Evolutionary conservation across 768 basidiomycete species (phyloP), one percentile per base, ranked within the genome.

Genomic region (Suillus discolor): DNA sequence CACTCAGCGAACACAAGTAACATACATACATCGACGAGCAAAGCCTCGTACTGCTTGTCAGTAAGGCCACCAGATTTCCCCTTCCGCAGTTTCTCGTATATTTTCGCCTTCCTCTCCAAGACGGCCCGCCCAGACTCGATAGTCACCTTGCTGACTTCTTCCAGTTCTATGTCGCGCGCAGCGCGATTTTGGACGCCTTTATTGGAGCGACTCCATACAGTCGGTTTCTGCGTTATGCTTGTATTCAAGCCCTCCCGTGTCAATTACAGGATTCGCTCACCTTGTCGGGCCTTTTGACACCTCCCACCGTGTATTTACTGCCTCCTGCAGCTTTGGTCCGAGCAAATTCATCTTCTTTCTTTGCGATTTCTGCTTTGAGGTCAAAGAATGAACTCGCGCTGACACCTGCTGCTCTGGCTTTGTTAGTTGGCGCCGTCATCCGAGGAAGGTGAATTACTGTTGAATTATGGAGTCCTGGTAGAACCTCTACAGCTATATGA

Each of bases 341-440:
- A 20, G 86, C 76, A 39, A 92, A 82, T 67, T 90, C 88, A 20
- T 90, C 82, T 64, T 84, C 80, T 62, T 80, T 75, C 66, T 80
- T 82, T 1, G 78, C 78, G 2, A 87, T 74, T 62, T 85, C 80
- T 9, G 84, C 89, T 67, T 90, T 92, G 51, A 96, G 86, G 71
- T 94, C 91, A n/a, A 93, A 85, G 75, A 94, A 92, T 0, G 93
- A 92, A 65, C 83, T 84, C 5, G 89, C 83, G 66, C 87, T 91
- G 71, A 92, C 83, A 9, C 90, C 90, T 44, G 87, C 85, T 18
- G 87, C 88, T 72, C 85, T 90, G 0, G 87, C 82, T 74, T 89
- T 77, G 74, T 80, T 83, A 6, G 80, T 76, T 42, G 87, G 83
- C 13, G 82, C 78, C 85, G 85, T 83, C 25, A 85, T 83, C 28